Base-by-base conservation (phyloP, 768 basidiomycete genomes). In the Leccinum obscurum region DNA sequence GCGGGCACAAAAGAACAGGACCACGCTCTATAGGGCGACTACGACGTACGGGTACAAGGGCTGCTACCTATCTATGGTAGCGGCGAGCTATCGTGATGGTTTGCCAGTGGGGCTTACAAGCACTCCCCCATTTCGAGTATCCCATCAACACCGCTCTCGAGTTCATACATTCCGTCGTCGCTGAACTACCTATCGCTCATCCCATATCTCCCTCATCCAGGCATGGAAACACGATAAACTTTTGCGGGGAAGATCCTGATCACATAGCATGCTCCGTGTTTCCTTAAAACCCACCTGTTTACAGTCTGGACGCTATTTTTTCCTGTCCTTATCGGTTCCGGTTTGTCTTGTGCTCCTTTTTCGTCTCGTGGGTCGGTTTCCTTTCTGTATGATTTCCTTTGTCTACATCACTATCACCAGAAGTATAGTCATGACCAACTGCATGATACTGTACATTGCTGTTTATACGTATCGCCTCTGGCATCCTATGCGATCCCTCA, bases 211-310 rank as follows among this genome's bases (percentile, higher is more conserved):
- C 1, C 69, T 83, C 5, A 76, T 74, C 5, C 77, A 77, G 57
- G 68, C 75, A 2, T 83, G 84, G 83, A 84, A 81, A 66, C 64
- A 77, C 44, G 82, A 84, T 34, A 68, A 70, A 5, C 73, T 75
- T 15, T 54, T 85, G 64, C 74, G 81, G 44, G 68, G 69, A 28
- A 62, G 72, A 55, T 75, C 72, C 52, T 75, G 56, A 59, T 11
- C 28, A n/a, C 7, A 11, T 34, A 7, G 26, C 26, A 26, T 26
- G 26, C 50, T 55, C 35, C 37, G 46, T 39, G 48, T 55, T 20
- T 39, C 55, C 51, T 9, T 10, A 51, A 34, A 15, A 10, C 13
- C 15, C 22, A 48, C 52, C 39, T 13, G 35, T 28, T 35, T 15
- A 17, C n/a, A 10, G 26, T 35, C 50, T 56, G 58, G 56, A 56